These are phyloP conservation scores for Chrysanthemum lavandulifolium DNA, from an alignment of 129 eudicot genomes.

Conservation along the genomic window DNA sequence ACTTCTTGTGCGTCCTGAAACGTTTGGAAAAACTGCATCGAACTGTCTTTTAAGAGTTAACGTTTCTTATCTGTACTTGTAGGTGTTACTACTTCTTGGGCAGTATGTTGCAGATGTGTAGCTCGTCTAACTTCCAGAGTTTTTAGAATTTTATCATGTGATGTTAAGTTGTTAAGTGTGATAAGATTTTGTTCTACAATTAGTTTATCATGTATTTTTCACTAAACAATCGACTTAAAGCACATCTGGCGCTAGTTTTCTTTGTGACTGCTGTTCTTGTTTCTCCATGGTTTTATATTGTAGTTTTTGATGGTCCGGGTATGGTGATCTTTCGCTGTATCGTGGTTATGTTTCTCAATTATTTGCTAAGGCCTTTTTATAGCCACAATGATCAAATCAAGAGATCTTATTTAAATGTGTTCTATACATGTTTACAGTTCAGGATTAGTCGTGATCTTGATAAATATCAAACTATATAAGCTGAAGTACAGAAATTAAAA, in stretches of 20 bases:
- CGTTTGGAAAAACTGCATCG: background rate
- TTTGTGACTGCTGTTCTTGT: background rate
- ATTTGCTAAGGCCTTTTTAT: background rate
- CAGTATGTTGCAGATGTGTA: background rate
- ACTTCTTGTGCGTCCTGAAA: background rate
- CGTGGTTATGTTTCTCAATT: background rate
- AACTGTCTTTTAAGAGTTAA: background rate
- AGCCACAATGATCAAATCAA: background rate
- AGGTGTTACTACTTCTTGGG: background rate
- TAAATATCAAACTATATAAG: too few relatives aligned
- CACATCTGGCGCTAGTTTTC: too few relatives aligned
- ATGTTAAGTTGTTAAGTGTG: too few relatives aligned
- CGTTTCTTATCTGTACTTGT: background rate
- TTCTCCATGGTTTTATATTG: background rate
- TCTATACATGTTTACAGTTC: background rate
- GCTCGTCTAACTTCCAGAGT: background rate
- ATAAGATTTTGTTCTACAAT: too few relatives aligned
- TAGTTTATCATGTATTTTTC: too few relatives aligned
- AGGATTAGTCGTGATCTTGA: too few relatives aligned
- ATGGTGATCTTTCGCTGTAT: background rate
- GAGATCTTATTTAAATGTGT: background rate
- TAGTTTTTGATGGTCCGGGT: background rate
- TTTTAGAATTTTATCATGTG: too few relatives aligned
- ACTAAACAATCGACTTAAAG: too few relatives aligned
- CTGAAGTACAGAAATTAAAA: too few relatives aligned